Conservation (phyloP, 768 basidiomycete genomes). For the Boletus sensibilis region DNA sequence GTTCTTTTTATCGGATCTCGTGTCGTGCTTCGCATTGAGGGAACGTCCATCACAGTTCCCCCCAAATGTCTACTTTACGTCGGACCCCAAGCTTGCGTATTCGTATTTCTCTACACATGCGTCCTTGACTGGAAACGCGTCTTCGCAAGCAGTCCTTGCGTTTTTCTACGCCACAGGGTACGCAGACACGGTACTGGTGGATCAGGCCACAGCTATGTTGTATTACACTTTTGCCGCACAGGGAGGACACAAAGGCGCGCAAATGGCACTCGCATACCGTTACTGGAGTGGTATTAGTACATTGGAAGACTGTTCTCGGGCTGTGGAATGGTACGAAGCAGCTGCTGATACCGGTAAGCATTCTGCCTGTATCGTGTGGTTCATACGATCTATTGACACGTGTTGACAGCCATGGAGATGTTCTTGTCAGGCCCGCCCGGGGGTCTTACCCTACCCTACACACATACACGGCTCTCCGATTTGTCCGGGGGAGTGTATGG, state of each 20-base stretch:
- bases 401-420: slow-evolving; percentile 64
- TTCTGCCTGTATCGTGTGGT: slow-evolving; percentile 23
- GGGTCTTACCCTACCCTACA: slow-evolving; percentile 80
- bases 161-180: slow-evolving; percentile 93
- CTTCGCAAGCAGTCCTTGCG: slow-evolving; percentile 81
- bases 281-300: slow-evolving; percentile 97
- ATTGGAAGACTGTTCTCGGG: slow-evolving; percentile 77
- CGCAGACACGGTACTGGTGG: slow-evolving; percentile 54
- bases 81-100: slow-evolving; percentile 62
- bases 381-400: background rate
- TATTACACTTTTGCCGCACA: slow-evolving; percentile 95
- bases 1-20: slow-evolving; percentile 21
- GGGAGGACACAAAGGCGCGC: slow-evolving; percentile 80
- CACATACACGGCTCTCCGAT: slow-evolving; percentile 82
- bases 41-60: slow-evolving; percentile 51
- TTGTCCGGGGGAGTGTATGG: slow-evolving; percentile 92
- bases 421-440: slow-evolving; percentile 89
- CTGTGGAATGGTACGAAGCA: slow-evolving; percentile 85
- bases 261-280: slow-evolving; percentile 91
- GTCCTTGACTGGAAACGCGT: slow-evolving; percentile 71
- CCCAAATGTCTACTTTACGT: slow-evolving; percentile 62
- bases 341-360: slow-evolving; percentile 79
- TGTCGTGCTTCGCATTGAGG: background rate
- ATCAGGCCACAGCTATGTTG: slow-evolving; percentile 81
- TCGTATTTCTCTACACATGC: slow-evolving; percentile 65